Percentiles rank a stretch among this genome's conserved stretches.
These are phyloP conservation scores for Aspergillus bertholletiae DNA, from an alignment of 495 filamentous ascomycete genomes.

Conservation along the genomic window DNA sequence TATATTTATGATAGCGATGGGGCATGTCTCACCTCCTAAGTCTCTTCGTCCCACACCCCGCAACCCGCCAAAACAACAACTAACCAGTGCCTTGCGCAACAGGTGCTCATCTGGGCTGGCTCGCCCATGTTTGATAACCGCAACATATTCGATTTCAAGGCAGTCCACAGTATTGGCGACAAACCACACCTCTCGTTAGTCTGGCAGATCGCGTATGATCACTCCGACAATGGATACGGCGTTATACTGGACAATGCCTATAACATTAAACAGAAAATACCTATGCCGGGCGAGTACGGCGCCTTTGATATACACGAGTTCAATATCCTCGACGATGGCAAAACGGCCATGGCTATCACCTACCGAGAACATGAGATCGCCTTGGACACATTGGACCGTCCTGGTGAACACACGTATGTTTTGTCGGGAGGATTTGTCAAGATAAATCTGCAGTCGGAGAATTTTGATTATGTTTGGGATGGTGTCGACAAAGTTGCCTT, in stretches of 20 bases:
- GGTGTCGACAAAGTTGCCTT: conserved; percentile 33
- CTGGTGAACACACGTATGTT: conserved; percentile 26
- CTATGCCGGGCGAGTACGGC: conserved; percentile 27
- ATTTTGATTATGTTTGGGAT: conserved; percentile 43
- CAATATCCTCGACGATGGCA: conserved; percentile 31
- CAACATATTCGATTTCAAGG: conserved; percentile 38
- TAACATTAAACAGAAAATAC: conserved; percentile 29
- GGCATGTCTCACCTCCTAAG: conserved; percentile 16
- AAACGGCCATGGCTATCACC: conserved; percentile 35
- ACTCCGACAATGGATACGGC: conserved; percentile 24
- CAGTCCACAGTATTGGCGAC: conserved; percentile 15
- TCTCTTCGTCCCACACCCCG: not conserved
- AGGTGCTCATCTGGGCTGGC: conserved; percentile 18
- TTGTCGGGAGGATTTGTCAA: conserved; percentile 36
- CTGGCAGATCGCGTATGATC: conserved; percentile 28
- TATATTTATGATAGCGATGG: conserved; percentile 38
- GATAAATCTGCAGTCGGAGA: conserved; percentile 37
- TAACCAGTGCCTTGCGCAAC: not conserved
- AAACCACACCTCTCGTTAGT: conserved; percentile 39
- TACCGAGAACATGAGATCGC: conserved; percentile 41
- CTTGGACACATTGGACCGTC: conserved; percentile 34
- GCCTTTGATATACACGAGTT: conserved; percentile 46
- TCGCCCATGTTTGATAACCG: conserved; percentile 28
- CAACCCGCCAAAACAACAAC: not conserved
- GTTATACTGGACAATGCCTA: conserved; percentile 29